These are phyloP conservation scores for Pezicula radicicola DNA, from an alignment of 2,329 filamentous ascomycete species.

Conservation along the genomic window DNA sequence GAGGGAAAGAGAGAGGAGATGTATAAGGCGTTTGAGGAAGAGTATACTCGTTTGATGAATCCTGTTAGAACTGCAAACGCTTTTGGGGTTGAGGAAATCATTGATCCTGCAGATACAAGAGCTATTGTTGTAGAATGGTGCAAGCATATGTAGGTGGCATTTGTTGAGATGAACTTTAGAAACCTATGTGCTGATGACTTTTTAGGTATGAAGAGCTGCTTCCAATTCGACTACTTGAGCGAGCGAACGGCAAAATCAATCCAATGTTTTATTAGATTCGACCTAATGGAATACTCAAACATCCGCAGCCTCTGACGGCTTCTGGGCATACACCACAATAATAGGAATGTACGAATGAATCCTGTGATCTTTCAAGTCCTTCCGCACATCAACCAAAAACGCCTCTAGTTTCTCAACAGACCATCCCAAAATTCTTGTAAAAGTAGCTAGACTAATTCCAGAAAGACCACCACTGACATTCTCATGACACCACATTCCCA, in stretches of 20 bases:
- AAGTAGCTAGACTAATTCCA: not conserved
- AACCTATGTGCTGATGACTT: not conserved
- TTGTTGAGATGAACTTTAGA: no score
- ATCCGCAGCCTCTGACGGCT: not conserved
- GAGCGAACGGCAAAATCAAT: slow-evolving; percentile 37
- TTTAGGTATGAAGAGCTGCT: slow-evolving; percentile 22
- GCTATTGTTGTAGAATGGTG: slow-evolving; percentile 53
- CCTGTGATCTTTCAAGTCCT: slow-evolving; percentile 28
- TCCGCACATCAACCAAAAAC: slow-evolving; percentile 23
- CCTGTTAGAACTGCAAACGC: slow-evolving; percentile 61
- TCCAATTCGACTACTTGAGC: slow-evolving; percentile 25
- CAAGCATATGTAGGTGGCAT: slow-evolving; percentile 41
- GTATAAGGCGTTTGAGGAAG: slow-evolving; percentile 55
- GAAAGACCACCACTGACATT: slow-evolving; percentile 24
- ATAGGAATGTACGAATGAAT: slow-evolving; percentile 26
- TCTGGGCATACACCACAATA: slow-evolving; percentile 12
- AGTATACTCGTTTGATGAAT: slow-evolving; percentile 61
- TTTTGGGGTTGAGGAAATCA: slow-evolving; percentile 63
- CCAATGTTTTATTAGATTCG: slow-evolving; percentile 33
- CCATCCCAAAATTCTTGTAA: not conserved
- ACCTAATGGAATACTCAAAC: no score
- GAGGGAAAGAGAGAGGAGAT: slow-evolving; percentile 44
- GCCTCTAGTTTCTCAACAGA: not conserved
- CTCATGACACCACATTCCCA: slow-evolving; percentile 9
- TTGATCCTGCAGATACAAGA: slow-evolving; percentile 59